Evolutionary conservation across 2,329 filamentous ascomycete genomes (phyloP), one percentile per base, ranked within the genome.

Genomic region (Epichloe brachyelytri): DNA sequence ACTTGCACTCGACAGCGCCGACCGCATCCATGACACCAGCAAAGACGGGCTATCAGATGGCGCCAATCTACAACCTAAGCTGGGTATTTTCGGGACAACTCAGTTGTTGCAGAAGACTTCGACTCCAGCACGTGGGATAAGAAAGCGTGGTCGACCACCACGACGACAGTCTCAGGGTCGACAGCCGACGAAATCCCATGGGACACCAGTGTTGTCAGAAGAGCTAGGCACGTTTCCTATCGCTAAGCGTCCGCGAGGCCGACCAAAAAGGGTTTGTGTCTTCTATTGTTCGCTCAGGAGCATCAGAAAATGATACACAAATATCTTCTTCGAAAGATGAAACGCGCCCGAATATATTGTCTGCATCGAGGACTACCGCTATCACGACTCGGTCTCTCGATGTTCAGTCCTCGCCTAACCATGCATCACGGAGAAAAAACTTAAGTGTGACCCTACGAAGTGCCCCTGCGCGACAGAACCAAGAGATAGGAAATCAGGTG

Each of bases 131-230:
- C 46, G 37, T 15, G 33, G 43, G 6, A 19, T 22, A 15, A 65
- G 59, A 55, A 59, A 53, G 48, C 61, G 59, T 50, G 63, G 61
- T 48, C 57, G 68, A 37, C 68, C 68, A 4, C 60, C 64, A 10
- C 68, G 62, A 54, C 62, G 58, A 37, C 49, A 54, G 40, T 57
- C 52, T 2, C 49, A 53, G 43, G 55, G 50, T 3, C 40, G 14
- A 34, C 20, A 36, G 14, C 15, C 12, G 5, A 19, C 10, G 17
- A 40, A 40, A 40, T 20, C 19, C 17, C 43, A 20, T 10, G 15
- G 7, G 19, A 33, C 3, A 40, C n/a, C 34, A 33, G 34, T 11
- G 8, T n/a, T 14, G 11, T 38, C 43, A 37, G 22, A 34, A 39
- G 19, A 45, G 12, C 26, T 14, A n/a, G 33, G 53, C 11, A 39